Evolutionary conservation across 805 yeast species (phyloP), one percentile per base, ranked within the genome.

Genomic region (Monosporozyma solicola): DNA sequence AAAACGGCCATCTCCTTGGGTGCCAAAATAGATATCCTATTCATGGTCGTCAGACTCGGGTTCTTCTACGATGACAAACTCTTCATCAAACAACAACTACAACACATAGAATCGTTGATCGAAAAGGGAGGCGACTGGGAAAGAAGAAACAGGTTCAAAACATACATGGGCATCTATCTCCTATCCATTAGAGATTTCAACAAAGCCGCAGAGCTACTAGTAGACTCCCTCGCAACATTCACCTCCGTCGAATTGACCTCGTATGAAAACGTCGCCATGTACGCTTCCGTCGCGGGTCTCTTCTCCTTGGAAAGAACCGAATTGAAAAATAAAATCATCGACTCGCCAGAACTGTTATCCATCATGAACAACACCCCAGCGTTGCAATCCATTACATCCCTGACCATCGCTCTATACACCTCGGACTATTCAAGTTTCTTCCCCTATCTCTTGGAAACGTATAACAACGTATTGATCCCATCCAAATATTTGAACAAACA

Each of bases 61-160:
- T 84, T 90, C 61, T 90, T 94, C 68, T 92, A 79, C 69, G 83
- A 84, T 63, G 96, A 94, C 71, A 83, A 82, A 65, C 69, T 73
- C 5, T 80, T 80, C 58, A 84, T 86, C 47, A 79, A 83, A 54
- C 81, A 82, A 61, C 84, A 84, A 63, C 77, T 94, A 58, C 92
- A 85, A 52, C 83, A 83, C 60, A 82, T 85, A 20, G 82, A 85
- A 64, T 64, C 73, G 25, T 77, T 88, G 67, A 89, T 94, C 63
- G 98, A 92, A 63, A 87, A 89, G 64, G 99, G 98, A 53, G 99
- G 99, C 57, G 99, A 94, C 69, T 94, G 99, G 99, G 99, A 94
- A 72, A 87, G 99, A 71, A 83, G 96, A 64, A 94, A 94, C 73
- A 76, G 97, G 60, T 89, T 80, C 76, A 94, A 94, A 74, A 87